Evolutionary conservation across 1,284 basidiomycete genomes (phyloP), one percentile per base, ranked within the genome.

Genomic region (Ustilago loliicola): DNA sequence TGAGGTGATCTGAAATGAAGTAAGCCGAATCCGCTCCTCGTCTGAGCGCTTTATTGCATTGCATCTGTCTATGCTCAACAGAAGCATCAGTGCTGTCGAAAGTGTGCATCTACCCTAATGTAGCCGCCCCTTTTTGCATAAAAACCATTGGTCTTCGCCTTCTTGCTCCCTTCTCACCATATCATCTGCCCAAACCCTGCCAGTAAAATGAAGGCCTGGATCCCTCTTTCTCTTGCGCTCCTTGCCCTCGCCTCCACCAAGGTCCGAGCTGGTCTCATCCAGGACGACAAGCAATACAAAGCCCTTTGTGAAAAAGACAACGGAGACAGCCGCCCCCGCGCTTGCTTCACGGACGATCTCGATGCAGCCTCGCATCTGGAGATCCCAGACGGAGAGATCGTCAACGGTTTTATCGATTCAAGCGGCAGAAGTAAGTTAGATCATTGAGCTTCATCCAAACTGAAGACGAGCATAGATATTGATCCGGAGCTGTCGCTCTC

Each of bases 211-310:
- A 50, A 50, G 48, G 1, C n/a, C 15, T 29, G 2, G 10, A 27
- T 50, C 48, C 3, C 25, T 29, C 48, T 50, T 21, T 17, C 27
- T 50, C n/a, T 50, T 8, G 48, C 25, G 8, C 25, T 29, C 9
- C 17, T 50, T 29, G 48, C 17, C 13, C 10, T 50, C 25, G 48
- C 25, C 48, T 50, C 25, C 15, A 13, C 13, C 11, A 3, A 5
- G 25, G 48, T 29, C 17, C 25, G 48, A 29, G 48, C 48, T 13
- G 48, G 6, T 53, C 9, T 53, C 19, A n/a, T 53, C 19, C 21
- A n/a, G 13, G 51, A 53, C 51, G 51, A 53, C 30, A 34, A 53
- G 17, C 30, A 53, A 17, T 53, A 53, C 51, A 25, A 29, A 29
- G 48, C 25, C 6, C 48, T 50, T 50, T 50, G 48, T 13, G 13